These are phyloP conservation scores for Pseudoperonospora humuli DNA, from an alignment of 352 stramenopile genomes.

Conservation along the genomic window DNA sequence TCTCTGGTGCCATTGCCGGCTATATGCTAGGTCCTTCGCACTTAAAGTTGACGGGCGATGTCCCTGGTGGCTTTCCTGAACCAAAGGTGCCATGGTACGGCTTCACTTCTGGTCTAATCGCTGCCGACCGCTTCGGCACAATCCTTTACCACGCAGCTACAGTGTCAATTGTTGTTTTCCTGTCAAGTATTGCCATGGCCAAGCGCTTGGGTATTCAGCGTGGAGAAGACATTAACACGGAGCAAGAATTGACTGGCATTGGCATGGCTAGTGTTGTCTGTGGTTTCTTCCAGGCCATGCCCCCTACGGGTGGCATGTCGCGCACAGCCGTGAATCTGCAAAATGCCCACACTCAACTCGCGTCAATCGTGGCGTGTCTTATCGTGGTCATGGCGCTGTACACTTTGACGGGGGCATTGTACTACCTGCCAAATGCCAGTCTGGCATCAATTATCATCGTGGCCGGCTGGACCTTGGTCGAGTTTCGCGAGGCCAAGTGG, in stretches of 20 bases:
- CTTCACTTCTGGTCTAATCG: conserved; percentile 11
- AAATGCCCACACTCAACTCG: conserved; percentile 11
- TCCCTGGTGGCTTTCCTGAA: conserved; percentile 14
- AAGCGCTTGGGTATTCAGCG: conserved; percentile 14
- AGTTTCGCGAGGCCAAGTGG: conserved; percentile 16
- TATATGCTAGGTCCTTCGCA: conserved; percentile 8
- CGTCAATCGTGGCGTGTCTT: conserved; percentile 9
- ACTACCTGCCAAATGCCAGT: conserved; percentile 11
- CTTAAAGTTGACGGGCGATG: conserved; percentile 10
- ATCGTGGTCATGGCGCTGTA: conserved; percentile 11
- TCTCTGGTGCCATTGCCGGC: conserved; percentile 12
- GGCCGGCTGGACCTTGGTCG: conserved; percentile 9
- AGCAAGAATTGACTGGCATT: conserved; percentile 14
- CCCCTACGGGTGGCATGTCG: conserved; percentile 13
- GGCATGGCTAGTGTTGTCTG: conserved; percentile 10
- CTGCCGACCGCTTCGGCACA: conserved; percentile 10
- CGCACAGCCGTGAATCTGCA: conserved; percentile 13
- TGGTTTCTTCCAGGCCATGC: conserved; percentile 13
- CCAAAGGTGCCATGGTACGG: conserved; percentile 13
- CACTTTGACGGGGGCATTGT: conserved; percentile 8
- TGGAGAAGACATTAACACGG: conserved; percentile 11
- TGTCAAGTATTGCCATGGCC: conserved; percentile 18
- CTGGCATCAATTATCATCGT: conserved; percentile 19
- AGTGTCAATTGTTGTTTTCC: conserved; percentile 13
- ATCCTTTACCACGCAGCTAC: conserved; percentile 10